These are phyloP conservation scores for Coniferiporia sulphurascens DNA, from an alignment of 1,284 basidiomycete species.

Conservation along the genomic window DNA sequence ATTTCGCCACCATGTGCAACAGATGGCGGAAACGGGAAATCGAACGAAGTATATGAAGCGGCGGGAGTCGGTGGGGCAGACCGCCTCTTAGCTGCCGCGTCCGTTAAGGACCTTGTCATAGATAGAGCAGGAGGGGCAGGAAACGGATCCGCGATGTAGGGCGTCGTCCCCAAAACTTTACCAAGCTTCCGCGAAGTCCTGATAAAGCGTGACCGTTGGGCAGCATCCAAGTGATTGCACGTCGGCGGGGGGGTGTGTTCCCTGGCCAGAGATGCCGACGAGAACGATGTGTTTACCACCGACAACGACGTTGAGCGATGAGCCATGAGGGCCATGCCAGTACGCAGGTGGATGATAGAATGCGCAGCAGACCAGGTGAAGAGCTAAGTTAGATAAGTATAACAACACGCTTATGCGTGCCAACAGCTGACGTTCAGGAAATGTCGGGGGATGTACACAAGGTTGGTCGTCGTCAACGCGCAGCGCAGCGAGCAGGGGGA, in stretches of 20 bases:
- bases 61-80: constrained; percentile 4
- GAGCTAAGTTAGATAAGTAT: neutral
- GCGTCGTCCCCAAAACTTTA: constrained; percentile 54
- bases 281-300: neutral
- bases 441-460: neutral
- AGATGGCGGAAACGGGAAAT: neutral
- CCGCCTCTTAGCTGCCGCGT: neutral
- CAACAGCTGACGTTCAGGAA: no score
- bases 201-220: constrained; percentile 51
- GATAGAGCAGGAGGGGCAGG: constrained; percentile 17
- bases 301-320: constrained; percentile 7
- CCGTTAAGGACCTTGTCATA: neutral
- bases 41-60: neutral
- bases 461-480: neutral
- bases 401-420: neutral
- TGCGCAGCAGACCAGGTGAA: neutral
- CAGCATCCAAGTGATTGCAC: constrained; percentile 46
- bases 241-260: constrained; percentile 49
- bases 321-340: constrained; percentile 11
- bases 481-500: neutral
- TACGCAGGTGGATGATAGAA: no score
- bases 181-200: constrained; percentile 58
- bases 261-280: neutral
- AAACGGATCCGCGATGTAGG: constrained; percentile 46
- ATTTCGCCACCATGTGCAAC: neutral